These are phyloP conservation scores for Cyberlindnera suaveolens DNA, from an alignment of 805 yeast genomes.

Conservation along the genomic window DNA sequence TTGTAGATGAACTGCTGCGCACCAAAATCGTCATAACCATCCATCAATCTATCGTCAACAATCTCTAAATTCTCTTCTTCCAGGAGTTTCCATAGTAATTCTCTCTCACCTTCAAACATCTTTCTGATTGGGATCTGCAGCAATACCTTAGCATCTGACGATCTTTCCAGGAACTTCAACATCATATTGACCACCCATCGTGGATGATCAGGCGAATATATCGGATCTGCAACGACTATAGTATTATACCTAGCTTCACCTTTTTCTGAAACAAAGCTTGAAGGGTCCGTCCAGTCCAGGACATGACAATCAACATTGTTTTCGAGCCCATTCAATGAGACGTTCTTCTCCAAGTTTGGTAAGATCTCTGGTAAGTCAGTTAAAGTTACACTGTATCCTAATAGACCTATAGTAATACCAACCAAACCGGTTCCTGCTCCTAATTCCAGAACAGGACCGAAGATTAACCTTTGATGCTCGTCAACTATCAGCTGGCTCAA, in stretches of 20 bases:
- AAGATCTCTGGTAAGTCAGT: slow-evolving; percentile 82
- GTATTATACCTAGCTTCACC: slow-evolving; percentile 40
- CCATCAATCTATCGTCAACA: slow-evolving; percentile 29
- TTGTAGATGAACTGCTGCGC: slow-evolving; percentile 47
- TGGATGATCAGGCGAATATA: slow-evolving; percentile 82
- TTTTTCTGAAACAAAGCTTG: slow-evolving; percentile 27
- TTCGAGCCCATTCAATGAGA: slow-evolving; percentile 41
- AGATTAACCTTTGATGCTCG: slow-evolving; percentile 18
- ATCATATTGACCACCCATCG: slow-evolving; percentile 61
- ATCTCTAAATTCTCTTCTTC: slow-evolving; percentile 24
- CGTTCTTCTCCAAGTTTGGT: slow-evolving; percentile 57
- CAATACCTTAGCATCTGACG: slow-evolving; percentile 39
- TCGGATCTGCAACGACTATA: slow-evolving; percentile 78
- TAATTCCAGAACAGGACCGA: slow-evolving; percentile 50
- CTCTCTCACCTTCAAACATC: slow-evolving; percentile 61
- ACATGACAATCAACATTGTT: slow-evolving; percentile 35
- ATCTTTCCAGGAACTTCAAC: slow-evolving; percentile 33
- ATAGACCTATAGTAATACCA: slow-evolving; percentile 60
- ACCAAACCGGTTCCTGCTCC: slow-evolving; percentile 95
- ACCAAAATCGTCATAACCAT: slow-evolving; percentile 87
- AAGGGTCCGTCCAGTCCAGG: slow-evolving; percentile 76
- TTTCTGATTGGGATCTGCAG: slow-evolving; percentile 73
- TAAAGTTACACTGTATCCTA: slow-evolving; percentile 39
- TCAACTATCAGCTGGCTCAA: slow-evolving; percentile 50
- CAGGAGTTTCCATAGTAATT: slow-evolving; percentile 50